Evolutionary conservation across 768 basidiomycete genomes (phyloP).

Genomic region (Calocybe indica): DNA sequence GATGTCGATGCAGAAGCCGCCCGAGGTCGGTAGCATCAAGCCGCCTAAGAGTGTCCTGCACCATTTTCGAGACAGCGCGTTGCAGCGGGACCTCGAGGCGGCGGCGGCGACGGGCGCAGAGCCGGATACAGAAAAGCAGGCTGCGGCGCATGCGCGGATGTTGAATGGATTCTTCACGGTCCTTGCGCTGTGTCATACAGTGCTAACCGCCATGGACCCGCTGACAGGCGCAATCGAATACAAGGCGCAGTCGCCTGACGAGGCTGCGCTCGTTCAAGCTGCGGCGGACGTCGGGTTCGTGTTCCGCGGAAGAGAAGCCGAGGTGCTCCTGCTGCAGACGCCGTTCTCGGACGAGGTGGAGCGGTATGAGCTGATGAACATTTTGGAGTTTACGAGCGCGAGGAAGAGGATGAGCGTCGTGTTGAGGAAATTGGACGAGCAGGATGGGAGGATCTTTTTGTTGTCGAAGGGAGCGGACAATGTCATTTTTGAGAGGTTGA

Average conservation of each 20-base stretch:
- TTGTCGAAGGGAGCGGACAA: constrained; percentile 93
- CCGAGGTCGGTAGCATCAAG: no score
- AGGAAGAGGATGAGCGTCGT: constrained; percentile 96
- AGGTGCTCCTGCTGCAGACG: constrained; percentile 67
- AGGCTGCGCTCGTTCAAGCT: constrained; percentile 95
- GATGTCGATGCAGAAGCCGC: no score
- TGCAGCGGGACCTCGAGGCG: constrained; percentile 58
- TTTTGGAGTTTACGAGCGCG: constrained; percentile 90
- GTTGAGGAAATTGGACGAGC: constrained; percentile 61
- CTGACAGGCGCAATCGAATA: constrained; percentile 74
- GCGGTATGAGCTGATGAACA: constrained; percentile 84
- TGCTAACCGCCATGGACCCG: constrained; percentile 67
- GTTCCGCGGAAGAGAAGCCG: constrained; percentile 85
- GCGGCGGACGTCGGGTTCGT: constrained; percentile 93
- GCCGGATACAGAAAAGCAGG: constrained; percentile 28
- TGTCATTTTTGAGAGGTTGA: constrained; percentile 88
- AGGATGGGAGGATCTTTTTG: constrained; percentile 55
- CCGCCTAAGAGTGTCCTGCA: constrained; percentile 5
- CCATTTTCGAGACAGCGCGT: constrained; percentile 50
- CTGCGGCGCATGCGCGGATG: constrained; percentile 53
- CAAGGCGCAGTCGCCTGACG: constrained; percentile 95
- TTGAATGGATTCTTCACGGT: constrained; percentile 89
- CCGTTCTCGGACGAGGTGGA: constrained; percentile 65
- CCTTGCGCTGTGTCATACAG: constrained; percentile 90
- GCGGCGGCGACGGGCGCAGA: constrained; percentile 50